phyloP scores from a whole-genome alignment of 1,139 yeast species.

The Pichia terricola region DNA sequence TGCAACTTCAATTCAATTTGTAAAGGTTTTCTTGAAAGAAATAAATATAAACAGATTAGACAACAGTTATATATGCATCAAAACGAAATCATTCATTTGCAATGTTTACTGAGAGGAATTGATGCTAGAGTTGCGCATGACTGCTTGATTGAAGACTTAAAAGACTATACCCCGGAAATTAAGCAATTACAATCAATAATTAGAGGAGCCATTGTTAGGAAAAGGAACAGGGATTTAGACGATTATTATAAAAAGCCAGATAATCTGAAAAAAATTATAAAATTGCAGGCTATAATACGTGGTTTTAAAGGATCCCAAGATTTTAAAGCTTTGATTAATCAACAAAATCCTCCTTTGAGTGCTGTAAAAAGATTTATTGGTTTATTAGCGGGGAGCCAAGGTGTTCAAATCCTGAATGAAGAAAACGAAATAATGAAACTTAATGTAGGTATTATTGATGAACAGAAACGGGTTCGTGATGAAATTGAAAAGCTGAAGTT shows the following conservation, averaged over 20 bases:
- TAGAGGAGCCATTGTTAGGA: slow-evolving; percentile 38
- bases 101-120: slow-evolving; percentile 38
- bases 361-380: slow-evolving; percentile 73
- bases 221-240: slow-evolving; percentile 31
- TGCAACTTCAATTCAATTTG: slow-evolving; percentile 35
- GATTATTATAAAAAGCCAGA: slow-evolving; percentile 38
- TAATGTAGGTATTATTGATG: slow-evolving; percentile 58
- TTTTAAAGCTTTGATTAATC: slow-evolving; percentile 59
- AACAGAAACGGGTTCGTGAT: slow-evolving; percentile 54
- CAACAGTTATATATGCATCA: slow-evolving; percentile 22
- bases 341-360: slow-evolving; percentile 66
- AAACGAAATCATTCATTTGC: slow-evolving; percentile 25
- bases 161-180: slow-evolving; percentile 33
- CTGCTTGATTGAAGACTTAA: slow-evolving; percentile 42
- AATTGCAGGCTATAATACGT: slow-evolving; percentile 66
- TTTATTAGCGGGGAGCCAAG: slow-evolving; percentile 44
- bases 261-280: slow-evolving; percentile 50
- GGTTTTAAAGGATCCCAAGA: slow-evolving; percentile 64
- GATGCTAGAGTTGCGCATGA: slow-evolving; percentile 43
- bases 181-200: slow-evolving; percentile 40
- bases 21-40: slow-evolving; percentile 37
- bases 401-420: slow-evolving; percentile 51
- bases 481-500: slow-evolving; percentile 70
- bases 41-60: slow-evolving; percentile 21
- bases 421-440: slow-evolving; percentile 62